Conservation (phyloP, 225 moss, liverwort and hornwort species). For the Physcomitrellopsis africana region DNA sequence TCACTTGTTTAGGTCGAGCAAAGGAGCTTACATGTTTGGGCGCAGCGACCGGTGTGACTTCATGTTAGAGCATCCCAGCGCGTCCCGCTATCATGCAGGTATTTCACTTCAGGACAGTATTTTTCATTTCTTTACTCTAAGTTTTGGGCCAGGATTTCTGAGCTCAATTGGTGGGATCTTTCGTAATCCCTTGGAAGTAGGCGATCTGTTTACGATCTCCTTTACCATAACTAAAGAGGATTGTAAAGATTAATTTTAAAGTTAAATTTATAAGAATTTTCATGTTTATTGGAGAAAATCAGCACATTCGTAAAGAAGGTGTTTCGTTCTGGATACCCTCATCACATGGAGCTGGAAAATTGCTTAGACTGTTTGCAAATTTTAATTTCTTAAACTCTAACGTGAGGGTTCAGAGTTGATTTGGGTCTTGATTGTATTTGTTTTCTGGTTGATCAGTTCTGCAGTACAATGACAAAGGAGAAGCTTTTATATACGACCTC, state of each 20-base stretch:
- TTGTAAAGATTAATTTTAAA: no score
- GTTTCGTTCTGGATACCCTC: background rate
- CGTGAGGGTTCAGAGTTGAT: background rate
- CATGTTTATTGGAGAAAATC: slow-evolving; percentile 1
- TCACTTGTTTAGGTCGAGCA: slow-evolving; percentile 67
- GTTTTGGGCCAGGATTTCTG: slow-evolving; percentile 9
- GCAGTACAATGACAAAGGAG: slow-evolving; percentile 83
- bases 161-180: background rate
- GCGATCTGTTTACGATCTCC: background rate
- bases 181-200: slow-evolving; percentile 21
- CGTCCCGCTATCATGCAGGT: slow-evolving; percentile 99
- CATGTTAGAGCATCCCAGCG: slow-evolving; percentile 86
- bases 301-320: background rate
- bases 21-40: slow-evolving; percentile 97
- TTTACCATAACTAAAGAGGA: background rate
- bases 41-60: slow-evolving; percentile 96
- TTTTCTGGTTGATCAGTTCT: slow-evolving; percentile 66
- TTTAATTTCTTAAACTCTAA: background rate
- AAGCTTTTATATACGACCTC: slow-evolving; percentile 82
- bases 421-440: slow-evolving; percentile 22
- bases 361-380: background rate
- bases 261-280: no score
- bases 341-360: background rate
- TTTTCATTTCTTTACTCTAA: slow-evolving; percentile 15
- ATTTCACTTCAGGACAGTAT: slow-evolving; percentile 18